phyloP scores from a whole-genome alignment of 176 grass and related monocot genomes.

The Cenchrus americanus region DNA sequence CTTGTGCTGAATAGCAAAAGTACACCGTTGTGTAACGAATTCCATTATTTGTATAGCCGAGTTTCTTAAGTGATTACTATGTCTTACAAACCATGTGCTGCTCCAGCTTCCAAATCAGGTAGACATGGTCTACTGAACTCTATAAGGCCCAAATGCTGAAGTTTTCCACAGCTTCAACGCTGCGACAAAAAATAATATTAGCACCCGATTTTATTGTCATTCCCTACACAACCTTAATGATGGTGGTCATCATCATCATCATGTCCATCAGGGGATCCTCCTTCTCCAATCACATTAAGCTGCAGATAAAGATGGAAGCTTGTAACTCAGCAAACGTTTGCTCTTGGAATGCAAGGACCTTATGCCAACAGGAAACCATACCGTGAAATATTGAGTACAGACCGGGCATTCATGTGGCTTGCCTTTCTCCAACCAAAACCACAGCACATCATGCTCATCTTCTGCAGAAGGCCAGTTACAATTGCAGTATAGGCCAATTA shows the following conservation, averaged over 20 bases:
- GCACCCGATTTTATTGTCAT: slow-evolving; percentile 20
- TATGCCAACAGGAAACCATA: slow-evolving; percentile 30
- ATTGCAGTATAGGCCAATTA: neutral
- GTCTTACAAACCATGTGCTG: neutral
- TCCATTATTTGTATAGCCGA: slow-evolving; percentile 28
- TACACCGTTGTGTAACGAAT: slow-evolving; percentile 20
- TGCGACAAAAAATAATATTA: neutral
- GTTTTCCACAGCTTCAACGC: slow-evolving; percentile 11
- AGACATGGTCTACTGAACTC: slow-evolving; percentile 32
- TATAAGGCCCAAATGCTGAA: slow-evolving; percentile 22
- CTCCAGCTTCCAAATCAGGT: slow-evolving; percentile 12
- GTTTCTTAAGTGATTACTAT: neutral
- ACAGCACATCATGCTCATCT: slow-evolving; percentile 78
- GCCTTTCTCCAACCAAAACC: slow-evolving; percentile 88
- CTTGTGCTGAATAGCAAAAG: neutral
- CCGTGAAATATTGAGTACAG: slow-evolving; percentile 73
- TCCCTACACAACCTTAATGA: slow-evolving; percentile 19
- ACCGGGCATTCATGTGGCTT: slow-evolving; percentile 73
- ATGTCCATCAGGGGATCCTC: slow-evolving; percentile 64
- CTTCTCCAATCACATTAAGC: slow-evolving; percentile 68
- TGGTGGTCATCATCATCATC: slow-evolving; percentile 57
- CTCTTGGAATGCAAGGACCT: neutral
- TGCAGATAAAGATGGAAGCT: slow-evolving; percentile 30
- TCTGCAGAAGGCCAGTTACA: slow-evolving; percentile 42
- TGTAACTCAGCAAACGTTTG: neutral